Percentiles rank a stretch among this genome's conserved stretches.
Evolutionary conservation across 202 grass and related monocot genomes (phyloP).

Genomic region (Saccharum hybrid): DNA sequence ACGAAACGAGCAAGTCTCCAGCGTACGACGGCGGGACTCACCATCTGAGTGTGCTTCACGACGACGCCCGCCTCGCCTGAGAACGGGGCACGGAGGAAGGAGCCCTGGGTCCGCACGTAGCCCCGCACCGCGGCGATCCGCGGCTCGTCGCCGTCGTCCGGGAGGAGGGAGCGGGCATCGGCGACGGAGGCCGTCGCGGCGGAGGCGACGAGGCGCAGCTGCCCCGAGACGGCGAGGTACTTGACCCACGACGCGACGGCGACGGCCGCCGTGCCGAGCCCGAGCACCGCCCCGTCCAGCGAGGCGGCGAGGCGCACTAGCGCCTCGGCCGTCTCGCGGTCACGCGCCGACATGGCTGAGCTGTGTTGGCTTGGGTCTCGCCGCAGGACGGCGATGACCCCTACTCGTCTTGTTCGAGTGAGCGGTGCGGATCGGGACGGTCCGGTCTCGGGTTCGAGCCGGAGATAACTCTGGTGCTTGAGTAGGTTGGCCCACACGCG

Average conservation of each 20-base stretch:
- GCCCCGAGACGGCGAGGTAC: slow-evolving; percentile 61
- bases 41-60: slow-evolving; percentile 70
- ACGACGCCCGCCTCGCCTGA: slow-evolving; percentile 67
- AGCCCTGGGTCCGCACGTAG: slow-evolving; percentile 50
- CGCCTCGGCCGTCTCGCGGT: slow-evolving; percentile 62
- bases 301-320: slow-evolving; percentile 65
- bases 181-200: slow-evolving; percentile 56
- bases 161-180: slow-evolving; percentile 64
- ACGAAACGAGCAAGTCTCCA: not conserved
- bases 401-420: slow-evolving; percentile 12
- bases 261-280: slow-evolving; percentile 62
- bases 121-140: slow-evolving; percentile 64
- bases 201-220: slow-evolving; percentile 66
- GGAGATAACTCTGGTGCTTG: not conserved
- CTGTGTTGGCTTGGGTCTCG: not conserved
- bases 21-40: slow-evolving; percentile 16
- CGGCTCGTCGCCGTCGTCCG: slow-evolving; percentile 14
- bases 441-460: slow-evolving; percentile 1
- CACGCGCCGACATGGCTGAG: slow-evolving; percentile 67
- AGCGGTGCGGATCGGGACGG: not conserved
- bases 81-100: slow-evolving; percentile 49
- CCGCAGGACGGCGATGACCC: slow-evolving; percentile 28
- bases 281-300: slow-evolving; percentile 78
- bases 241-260: slow-evolving; percentile 67
- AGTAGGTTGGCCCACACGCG: not conserved